Evolutionary conservation across 2,329 filamentous ascomycete genomes (phyloP).

Genomic region (Akanthomyces dipterigenus): DNA sequence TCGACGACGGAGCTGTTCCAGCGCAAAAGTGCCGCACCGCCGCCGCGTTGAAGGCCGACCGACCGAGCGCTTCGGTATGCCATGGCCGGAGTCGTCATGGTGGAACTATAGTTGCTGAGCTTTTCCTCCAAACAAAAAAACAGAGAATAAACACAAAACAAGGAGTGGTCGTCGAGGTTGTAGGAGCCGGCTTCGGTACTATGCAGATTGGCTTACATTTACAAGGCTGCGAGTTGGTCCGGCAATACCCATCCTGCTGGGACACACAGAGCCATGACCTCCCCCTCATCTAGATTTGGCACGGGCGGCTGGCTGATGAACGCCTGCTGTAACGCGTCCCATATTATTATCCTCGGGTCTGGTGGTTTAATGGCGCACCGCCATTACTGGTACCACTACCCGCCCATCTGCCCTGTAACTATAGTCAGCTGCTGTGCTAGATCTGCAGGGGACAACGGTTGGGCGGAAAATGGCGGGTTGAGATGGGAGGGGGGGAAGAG

Average conservation of each 20-base stretch:
- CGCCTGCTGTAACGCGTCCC: not conserved
- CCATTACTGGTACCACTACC: not conserved
- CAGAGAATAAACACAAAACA: not conserved
- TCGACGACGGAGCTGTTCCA: conserved; percentile 13
- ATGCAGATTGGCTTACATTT: conserved; percentile 7
- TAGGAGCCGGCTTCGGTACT: not conserved
- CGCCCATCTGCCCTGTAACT: not conserved
- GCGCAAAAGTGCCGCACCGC: conserved; percentile 11
- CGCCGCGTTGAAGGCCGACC: conserved; percentile 4
- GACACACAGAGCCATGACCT: not conserved
- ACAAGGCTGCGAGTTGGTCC: conserved; percentile 11
- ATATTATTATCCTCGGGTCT: conserved; percentile 8
- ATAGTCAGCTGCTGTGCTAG: conserved; percentile 1
- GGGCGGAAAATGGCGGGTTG: conserved; percentile 12
- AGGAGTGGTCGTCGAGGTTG: not conserved
- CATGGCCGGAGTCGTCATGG: conserved; percentile 9
- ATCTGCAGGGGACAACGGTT: conserved; percentile 12
- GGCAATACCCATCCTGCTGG: conserved; percentile 4
- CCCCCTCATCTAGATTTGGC: conserved; percentile 11
- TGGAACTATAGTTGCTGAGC: not conserved
- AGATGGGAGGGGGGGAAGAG: not conserved
- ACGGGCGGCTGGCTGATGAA: not conserved
- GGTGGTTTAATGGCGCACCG: conserved; percentile 3
- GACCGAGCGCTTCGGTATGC: conserved; percentile 7
- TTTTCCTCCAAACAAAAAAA: not conserved